Evolutionary conservation across 225 moss, liverwort and hornwort genomes (phyloP), one percentile per base, ranked within the genome.

Genomic region (Bryoerythrophyllum caledonicum): DNA sequence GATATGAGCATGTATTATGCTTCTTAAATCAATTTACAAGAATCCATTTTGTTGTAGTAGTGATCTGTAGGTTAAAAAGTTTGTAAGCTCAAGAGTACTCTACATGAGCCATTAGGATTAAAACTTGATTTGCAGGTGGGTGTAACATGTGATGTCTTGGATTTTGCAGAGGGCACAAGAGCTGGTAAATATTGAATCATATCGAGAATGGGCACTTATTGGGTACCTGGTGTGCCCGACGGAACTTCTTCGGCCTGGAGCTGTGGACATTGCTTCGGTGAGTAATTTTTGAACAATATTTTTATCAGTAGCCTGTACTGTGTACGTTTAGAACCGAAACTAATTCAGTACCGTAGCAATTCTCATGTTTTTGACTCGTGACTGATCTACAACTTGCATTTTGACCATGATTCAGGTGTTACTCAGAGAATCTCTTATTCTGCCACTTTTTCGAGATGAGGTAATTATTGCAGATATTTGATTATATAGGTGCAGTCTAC

Each of bases 191-290:
- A 88, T 95, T 67, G 95, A 99, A 71, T 78, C 88, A 43, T 99
- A 95, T 77, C 79, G 99, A 80, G 99, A 99, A 61, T 99, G 99
- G 99, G 91, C 88, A 76, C 89, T 99, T 38, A 86, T 99, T 61
- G 99, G 99, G 67, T 99, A 99, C 74, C 76, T 99, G 59, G 99
- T 99, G 69, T 99, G 99, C 67, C 99, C 99, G 2, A 93, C 86
- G 3, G 99, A 99, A 72, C 91, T 99, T 60, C 88, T 99, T 41
- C 89, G 95, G 43, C 88, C 91, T 65, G 93, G 95, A 76, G 99
- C 92, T 25, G 89, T 91, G 76, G 99, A 99, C 55, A 95, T 99
- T 79, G 91, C 91, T 56, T 90, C 94, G 82, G 94, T 91, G 61
- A 71, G 90, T 68, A 34, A 65, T 53, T 65, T 14, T 21, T 61